phyloP scores from a whole-genome alignment of 495 filamentous ascomycete species.

The Corynascus novoguineensis region DNA sequence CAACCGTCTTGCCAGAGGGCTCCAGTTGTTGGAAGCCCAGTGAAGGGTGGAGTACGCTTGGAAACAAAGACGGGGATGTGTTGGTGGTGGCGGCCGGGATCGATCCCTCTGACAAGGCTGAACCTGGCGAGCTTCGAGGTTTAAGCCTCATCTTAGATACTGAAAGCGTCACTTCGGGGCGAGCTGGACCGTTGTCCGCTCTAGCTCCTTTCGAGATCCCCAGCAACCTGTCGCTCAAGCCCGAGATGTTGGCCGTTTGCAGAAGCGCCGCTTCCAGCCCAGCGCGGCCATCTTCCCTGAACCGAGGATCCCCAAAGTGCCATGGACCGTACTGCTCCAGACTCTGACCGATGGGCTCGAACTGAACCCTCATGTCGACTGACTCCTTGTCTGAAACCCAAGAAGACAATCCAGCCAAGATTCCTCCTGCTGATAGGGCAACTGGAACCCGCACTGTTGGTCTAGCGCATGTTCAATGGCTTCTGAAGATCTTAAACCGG shows the following conservation, averaged over 20 bases:
- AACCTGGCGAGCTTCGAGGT: not conserved
- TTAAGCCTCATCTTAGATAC: slow-evolving; percentile 2
- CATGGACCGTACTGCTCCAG: slow-evolving; percentile 31
- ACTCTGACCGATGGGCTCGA: slow-evolving; percentile 24
- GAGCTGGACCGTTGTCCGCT: not conserved
- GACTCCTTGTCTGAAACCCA: not conserved
- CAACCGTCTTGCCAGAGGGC: slow-evolving; percentile 15
- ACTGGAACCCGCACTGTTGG: not conserved
- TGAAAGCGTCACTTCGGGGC: slow-evolving; percentile 2
- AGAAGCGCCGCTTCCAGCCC: slow-evolving; percentile 22
- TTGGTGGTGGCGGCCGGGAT: not conserved
- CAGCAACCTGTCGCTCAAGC: slow-evolving; percentile 14
- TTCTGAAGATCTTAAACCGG: not conserved
- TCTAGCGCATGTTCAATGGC: slow-evolving; percentile 17
- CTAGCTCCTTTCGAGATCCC: slow-evolving; percentile 18
- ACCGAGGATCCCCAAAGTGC: slow-evolving; percentile 21
- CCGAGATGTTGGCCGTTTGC: slow-evolving; percentile 17
- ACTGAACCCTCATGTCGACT: slow-evolving; percentile 25
- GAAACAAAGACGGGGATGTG: not conserved
- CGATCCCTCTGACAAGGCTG: not conserved
- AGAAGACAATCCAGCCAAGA: not conserved
- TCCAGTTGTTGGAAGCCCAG: slow-evolving; percentile 16
- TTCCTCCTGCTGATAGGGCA: slow-evolving; percentile 1
- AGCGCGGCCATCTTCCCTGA: slow-evolving; percentile 12
- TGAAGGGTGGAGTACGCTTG: not conserved